Evolutionary conservation across 164 flowering plant species (phyloP).

Genomic region (Sextonia rubra): DNA sequence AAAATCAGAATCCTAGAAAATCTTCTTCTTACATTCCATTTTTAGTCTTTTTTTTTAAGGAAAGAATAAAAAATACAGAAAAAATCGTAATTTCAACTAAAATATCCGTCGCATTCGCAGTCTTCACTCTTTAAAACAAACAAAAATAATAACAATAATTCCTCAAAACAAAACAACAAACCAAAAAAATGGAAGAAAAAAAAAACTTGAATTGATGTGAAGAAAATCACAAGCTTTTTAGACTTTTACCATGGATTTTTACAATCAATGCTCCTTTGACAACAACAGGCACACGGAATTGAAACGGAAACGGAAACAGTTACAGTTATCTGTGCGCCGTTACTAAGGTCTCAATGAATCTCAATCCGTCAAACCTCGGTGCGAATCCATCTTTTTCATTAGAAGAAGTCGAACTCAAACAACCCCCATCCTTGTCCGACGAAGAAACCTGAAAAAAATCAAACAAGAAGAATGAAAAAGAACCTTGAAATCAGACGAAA

Average conservation of each 20-base stretch:
- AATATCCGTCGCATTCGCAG: too few relatives aligned
- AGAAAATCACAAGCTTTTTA: not conserved
- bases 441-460: not conserved
- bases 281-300: not conserved
- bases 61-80: too few relatives aligned
- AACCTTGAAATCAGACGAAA: too few relatives aligned
- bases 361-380: conserved; percentile 51
- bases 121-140: too few relatives aligned
- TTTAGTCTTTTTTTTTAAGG: too few relatives aligned
- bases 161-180: too few relatives aligned
- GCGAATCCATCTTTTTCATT: conserved; percentile 28
- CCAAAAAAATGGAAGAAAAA: too few relatives aligned
- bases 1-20: too few relatives aligned
- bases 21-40: too few relatives aligned
- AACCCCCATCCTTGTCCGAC: not conserved
- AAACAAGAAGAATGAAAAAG: not conserved
- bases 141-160: too few relatives aligned
- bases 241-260: not conserved
- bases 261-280: not conserved
- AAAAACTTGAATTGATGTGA: too few relatives aligned
- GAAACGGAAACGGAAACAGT: not conserved
- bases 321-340: conserved; percentile 44
- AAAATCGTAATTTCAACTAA: too few relatives aligned
- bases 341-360: conserved; percentile 51
- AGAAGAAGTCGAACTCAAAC: not conserved